Evolutionary conservation across 2,329 filamentous ascomycete genomes (phyloP), one percentile per base, ranked within the genome.

Genomic region (Apiospora sp.): DNA sequence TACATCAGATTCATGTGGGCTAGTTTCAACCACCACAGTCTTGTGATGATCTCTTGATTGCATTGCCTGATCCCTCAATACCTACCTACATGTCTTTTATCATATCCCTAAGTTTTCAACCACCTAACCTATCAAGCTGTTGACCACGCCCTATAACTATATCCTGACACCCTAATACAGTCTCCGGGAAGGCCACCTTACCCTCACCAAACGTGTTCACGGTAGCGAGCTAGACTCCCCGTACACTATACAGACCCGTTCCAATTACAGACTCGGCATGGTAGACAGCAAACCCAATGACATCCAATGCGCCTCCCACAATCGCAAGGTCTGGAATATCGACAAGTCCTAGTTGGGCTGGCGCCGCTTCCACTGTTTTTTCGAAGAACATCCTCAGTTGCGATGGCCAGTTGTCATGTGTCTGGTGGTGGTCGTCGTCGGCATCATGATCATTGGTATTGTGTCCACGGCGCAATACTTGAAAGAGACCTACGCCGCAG

Each of bases 401-500:
- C 75, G 76, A 48, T 76, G 75, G 75, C 72, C 72, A 4, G 71
- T 76, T 24, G 71, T 75, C 1, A 71, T 74, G 51, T 72, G 73
- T 34, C 71, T 77, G 27, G 76, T 72, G 30, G 61, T 76, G 22
- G 30, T 76, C 61, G 74, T 77, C n/a, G 27, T 75, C 68, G 74
- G 73, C 14, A 72, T 77, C 37, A 70, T 77, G 58, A 71, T 78
- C 71, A 68, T 72, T 27, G 77, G 75, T 72, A 74, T 78, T 71
- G 76, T 77, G 13, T 75, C 75, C 69, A 74, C 76, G 41, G 75
- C 74, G 13, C 74, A 76, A 64, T 78, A 78, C 74, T 74, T 76
- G 58, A 67, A 72, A 54, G 24, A 72, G 61, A 76, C 75, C 71
- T 77, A 76, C 43, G 74, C 74, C 8, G 71, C 69, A 64, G 74